phyloP scores from a whole-genome alignment of 345 rosid species.

The Eucalyptus microcorys region DNA sequence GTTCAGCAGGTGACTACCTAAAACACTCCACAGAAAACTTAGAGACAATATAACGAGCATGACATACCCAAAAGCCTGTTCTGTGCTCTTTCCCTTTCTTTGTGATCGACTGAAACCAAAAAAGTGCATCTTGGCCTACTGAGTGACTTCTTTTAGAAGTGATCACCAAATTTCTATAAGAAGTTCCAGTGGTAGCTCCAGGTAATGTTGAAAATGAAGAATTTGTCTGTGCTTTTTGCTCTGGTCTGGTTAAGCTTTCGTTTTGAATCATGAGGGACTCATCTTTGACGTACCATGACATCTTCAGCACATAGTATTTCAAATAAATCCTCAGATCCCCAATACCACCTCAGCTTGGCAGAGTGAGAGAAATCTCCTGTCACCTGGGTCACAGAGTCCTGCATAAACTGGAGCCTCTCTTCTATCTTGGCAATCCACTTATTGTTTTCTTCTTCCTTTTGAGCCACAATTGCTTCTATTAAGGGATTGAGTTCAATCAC shows the following conservation, averaged over 20 bases:
- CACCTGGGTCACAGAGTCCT: neutral
- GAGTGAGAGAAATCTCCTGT: neutral
- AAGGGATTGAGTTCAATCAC: neutral
- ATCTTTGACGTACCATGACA: neutral
- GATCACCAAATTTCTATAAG: slow-evolving; percentile 1
- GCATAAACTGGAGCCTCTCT: neutral
- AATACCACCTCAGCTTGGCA: neutral
- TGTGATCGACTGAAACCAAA: slow-evolving; percentile 5
- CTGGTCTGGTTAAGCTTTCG: neutral
- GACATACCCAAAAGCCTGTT: slow-evolving; percentile 77
- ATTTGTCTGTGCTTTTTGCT: neutral
- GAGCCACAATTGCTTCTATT: neutral
- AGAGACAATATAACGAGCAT: neutral
- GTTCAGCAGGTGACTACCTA: neutral
- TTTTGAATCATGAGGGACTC: neutral
- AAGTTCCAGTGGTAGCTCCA: slow-evolving; percentile 9
- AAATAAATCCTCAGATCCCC: neutral
- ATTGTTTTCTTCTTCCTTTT: neutral
- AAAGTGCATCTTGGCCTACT: neutral
- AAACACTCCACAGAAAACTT: neutral
- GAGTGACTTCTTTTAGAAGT: slow-evolving; percentile 14
- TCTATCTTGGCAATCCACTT: neutral
- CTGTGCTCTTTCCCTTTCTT: slow-evolving; percentile 55
- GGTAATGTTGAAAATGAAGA: slow-evolving; percentile 5
- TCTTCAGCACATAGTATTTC: neutral